Percentiles rank a stretch among this genome's conserved stretches.
phyloP scores from a whole-genome alignment of 2,329 filamentous ascomycete genomes.

The Sodiomyces alkalinus region DNA sequence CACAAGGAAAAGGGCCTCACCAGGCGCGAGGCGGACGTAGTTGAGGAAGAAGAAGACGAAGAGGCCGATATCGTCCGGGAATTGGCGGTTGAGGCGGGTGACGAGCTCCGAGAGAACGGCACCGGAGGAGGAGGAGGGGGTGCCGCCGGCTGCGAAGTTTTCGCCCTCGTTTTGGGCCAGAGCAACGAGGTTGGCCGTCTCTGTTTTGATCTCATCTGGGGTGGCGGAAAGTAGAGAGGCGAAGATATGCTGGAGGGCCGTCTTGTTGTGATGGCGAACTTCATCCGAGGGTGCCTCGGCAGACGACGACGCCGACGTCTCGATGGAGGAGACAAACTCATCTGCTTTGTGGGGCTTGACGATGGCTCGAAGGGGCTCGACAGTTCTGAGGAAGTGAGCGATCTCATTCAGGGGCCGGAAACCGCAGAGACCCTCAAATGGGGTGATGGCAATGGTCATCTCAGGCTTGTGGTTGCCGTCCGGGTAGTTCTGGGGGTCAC shows the following conservation, averaged over 20 bases:
- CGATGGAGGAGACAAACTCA: constrained; percentile 33
- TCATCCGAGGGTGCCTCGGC: constrained; percentile 28
- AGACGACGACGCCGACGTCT: constrained; percentile 19
- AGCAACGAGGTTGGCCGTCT: constrained; percentile 53
- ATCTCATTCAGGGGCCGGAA: constrained; percentile 85
- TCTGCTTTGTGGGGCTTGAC: constrained; percentile 50
- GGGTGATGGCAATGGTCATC: constrained; percentile 96
- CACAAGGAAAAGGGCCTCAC: constrained; percentile 90
- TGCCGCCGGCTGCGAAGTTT: constrained; percentile 55
- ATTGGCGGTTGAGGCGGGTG: constrained; percentile 62
- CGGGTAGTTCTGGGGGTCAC: constrained; percentile 86
- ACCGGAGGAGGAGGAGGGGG: constrained; percentile 51
- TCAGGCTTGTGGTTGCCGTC: constrained; percentile 99
- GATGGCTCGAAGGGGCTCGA: constrained; percentile 44
- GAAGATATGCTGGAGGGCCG: constrained; percentile 61
- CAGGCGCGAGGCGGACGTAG: constrained; percentile 72
- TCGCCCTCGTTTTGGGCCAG: constrained; percentile 53
- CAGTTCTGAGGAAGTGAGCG: constrained; percentile 56
- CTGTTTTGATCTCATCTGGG: constrained; percentile 41
- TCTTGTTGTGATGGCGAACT: constrained; percentile 72
- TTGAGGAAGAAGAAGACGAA: constrained; percentile 98
- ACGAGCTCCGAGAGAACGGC: constrained; percentile 65
- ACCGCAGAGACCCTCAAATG: constrained; percentile 90
- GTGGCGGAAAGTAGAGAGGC: constrained; percentile 65
- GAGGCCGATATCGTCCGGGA: constrained; percentile 78